These are phyloP conservation scores for Isabelozyma rhagii DNA, from an alignment of 805 yeast species.

Conservation along the genomic window DNA sequence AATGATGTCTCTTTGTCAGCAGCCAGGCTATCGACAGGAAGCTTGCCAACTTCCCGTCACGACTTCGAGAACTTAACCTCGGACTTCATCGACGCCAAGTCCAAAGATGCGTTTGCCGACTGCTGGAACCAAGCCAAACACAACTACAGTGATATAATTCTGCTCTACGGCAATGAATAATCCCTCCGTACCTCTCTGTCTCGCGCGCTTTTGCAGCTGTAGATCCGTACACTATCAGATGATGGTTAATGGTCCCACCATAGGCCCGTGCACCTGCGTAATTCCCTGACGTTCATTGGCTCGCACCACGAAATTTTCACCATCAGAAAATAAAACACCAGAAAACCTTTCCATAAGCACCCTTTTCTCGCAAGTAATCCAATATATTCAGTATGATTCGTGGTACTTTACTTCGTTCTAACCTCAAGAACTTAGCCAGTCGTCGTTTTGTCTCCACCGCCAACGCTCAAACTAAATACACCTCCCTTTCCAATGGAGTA, in stretches of 20 bases:
- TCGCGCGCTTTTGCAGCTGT: neutral
- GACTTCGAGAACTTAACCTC: slow-evolving; percentile 20
- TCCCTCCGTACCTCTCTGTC: neutral
- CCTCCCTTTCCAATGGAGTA: slow-evolving; percentile 71
- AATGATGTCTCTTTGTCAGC: slow-evolving; percentile 35
- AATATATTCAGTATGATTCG: slow-evolving; percentile 31
- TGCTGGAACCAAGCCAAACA: slow-evolving; percentile 14
- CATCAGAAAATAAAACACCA: slow-evolving; percentile 4
- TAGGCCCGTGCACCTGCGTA: neutral
- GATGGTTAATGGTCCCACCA: neutral
- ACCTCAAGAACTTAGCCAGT: slow-evolving; percentile 24
- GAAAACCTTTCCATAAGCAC: neutral
- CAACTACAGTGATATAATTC: slow-evolving; percentile 2
- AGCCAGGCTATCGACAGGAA: slow-evolving; percentile 34
- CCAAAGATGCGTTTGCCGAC: slow-evolving; percentile 16
- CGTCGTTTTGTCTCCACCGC: slow-evolving; percentile 62
- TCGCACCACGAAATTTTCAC: slow-evolving; percentile 6
- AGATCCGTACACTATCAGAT: neutral
- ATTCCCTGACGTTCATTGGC: neutral
- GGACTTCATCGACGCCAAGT: slow-evolving; percentile 25
- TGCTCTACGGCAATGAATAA: neutral
- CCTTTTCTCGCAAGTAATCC: slow-evolving; percentile 5
- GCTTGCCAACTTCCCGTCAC: slow-evolving; percentile 16
- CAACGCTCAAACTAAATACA: slow-evolving; percentile 58
- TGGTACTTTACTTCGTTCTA: slow-evolving; percentile 35